Evolutionary conservation across 768 basidiomycete genomes (phyloP).

Genomic region (Leccinum rimulosum): DNA sequence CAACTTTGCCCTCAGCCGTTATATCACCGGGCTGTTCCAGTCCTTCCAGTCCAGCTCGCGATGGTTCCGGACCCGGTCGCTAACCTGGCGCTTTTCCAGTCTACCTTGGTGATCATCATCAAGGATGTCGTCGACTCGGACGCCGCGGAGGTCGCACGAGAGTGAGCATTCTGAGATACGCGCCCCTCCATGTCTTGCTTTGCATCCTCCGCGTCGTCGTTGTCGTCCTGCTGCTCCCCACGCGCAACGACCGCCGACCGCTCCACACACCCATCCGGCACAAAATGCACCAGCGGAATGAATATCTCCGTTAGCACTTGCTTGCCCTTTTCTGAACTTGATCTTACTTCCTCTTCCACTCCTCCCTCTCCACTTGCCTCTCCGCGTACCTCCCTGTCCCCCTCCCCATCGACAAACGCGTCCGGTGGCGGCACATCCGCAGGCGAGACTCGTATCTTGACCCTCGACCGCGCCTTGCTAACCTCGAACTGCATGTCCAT

Average conservation of each 20-base stretch:
- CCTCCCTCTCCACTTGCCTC: no score
- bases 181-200: no score
- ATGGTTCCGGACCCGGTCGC: no score
- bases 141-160: no score
- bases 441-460: constrained; percentile 59
- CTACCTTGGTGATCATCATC: no score
- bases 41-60: no score
- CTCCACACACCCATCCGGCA: constrained; percentile 38
- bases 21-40: no score
- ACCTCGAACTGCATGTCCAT: constrained; percentile 75
- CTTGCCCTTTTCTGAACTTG: constrained; percentile 5
- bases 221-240: neutral
- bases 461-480: constrained; percentile 61
- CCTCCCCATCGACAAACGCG: neutral
- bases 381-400: neutral
- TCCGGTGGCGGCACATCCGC: constrained; percentile 45
- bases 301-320: constrained; percentile 81
- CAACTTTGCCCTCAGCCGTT: no score
- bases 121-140: no score
- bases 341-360: neutral
- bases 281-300: constrained; percentile 88
- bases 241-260: constrained; percentile 8
- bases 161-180: no score
- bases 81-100: no score
- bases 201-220: neutral